Percentiles rank a stretch among this genome's conserved stretches.
phyloP scores from a whole-genome alignment of 1,139 yeast genomes.

The Candida pseudoviswanathii region DNA sequence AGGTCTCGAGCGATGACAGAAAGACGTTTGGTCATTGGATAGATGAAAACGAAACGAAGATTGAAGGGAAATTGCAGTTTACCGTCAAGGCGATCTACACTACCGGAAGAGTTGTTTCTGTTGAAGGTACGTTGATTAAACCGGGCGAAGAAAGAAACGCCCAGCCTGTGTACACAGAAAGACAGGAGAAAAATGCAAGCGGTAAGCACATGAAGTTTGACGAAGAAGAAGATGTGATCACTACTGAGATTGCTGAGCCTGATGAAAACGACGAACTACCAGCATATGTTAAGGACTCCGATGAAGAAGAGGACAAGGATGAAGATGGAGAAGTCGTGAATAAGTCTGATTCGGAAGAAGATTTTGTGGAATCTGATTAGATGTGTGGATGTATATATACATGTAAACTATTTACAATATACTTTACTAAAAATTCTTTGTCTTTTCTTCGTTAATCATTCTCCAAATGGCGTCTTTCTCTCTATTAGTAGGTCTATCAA shows the following conservation, averaged over 20 bases:
- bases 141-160: slow-evolving; percentile 63
- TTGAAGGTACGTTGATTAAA: slow-evolving; percentile 77
- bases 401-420: slow-evolving; percentile 7
- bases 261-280: slow-evolving; percentile 26
- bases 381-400: neutral
- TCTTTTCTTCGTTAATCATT: slow-evolving; percentile 68
- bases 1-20: slow-evolving; percentile 27
- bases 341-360: slow-evolving; percentile 34
- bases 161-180: slow-evolving; percentile 48
- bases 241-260: slow-evolving; percentile 30
- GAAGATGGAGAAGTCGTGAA: slow-evolving; percentile 33
- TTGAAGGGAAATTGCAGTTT: slow-evolving; percentile 82
- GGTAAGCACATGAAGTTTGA: slow-evolving; percentile 48
- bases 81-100: slow-evolving; percentile 72
- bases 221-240: slow-evolving; percentile 33
- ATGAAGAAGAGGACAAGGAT: slow-evolving; percentile 18
- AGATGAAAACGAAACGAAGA: slow-evolving; percentile 67
- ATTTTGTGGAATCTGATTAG: slow-evolving; percentile 28
- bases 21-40: slow-evolving; percentile 84
- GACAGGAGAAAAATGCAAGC: slow-evolving; percentile 3
- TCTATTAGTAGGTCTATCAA: slow-evolving; percentile 40
- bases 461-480: slow-evolving; percentile 71
- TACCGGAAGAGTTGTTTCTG: slow-evolving; percentile 78
- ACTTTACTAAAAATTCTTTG: slow-evolving; percentile 13
- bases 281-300: slow-evolving; percentile 20